phyloP scores from a whole-genome alignment of 108 stramenopile species.

The Skeletonema grethae region DNA sequence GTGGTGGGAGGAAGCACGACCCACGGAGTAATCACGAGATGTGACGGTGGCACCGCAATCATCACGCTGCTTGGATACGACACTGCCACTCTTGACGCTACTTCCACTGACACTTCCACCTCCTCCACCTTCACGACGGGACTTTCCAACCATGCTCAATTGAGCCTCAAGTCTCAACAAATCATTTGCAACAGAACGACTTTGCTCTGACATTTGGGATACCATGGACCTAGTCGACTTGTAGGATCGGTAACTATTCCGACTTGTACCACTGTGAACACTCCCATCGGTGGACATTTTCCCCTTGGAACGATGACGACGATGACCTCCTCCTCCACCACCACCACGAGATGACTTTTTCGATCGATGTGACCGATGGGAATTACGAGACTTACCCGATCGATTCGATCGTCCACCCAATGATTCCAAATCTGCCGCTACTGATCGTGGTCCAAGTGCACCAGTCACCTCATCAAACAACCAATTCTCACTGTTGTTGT shows the following conservation, averaged over 20 bases:
- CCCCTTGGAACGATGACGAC: conserved; percentile 35
- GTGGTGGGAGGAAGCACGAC: conserved; percentile 5
- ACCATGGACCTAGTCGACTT: conserved; percentile 78
- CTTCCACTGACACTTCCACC: conserved; percentile 30
- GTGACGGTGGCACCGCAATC: conserved; percentile 55
- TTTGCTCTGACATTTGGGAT: conserved; percentile 87
- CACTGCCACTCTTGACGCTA: conserved; percentile 22
- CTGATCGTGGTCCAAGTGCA: conserved; percentile 77
- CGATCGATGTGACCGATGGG: conserved; percentile 57
- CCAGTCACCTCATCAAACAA: conserved; percentile 85
- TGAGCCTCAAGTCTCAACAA: conserved; percentile 85
- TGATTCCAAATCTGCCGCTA: conserved; percentile 85
- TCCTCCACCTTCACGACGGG: conserved; percentile 29
- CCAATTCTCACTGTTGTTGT: conserved; percentile 72
- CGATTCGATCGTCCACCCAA: conserved; percentile 78
- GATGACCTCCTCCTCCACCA: conserved; percentile 14
- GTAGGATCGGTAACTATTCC: conserved; percentile 71
- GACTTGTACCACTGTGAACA: conserved; percentile 60
- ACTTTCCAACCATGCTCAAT: conserved; percentile 82
- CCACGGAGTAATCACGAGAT: conserved; percentile 37
- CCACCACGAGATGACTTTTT: conserved; percentile 19
- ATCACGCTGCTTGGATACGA: conserved; percentile 45
- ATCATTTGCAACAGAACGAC: conserved; percentile 86
- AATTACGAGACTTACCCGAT: conserved; percentile 56
- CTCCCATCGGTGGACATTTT: conserved; percentile 48